Evolutionary conservation across 441 rosid species (phyloP).

Genomic region (Lepidium campestre): DNA sequence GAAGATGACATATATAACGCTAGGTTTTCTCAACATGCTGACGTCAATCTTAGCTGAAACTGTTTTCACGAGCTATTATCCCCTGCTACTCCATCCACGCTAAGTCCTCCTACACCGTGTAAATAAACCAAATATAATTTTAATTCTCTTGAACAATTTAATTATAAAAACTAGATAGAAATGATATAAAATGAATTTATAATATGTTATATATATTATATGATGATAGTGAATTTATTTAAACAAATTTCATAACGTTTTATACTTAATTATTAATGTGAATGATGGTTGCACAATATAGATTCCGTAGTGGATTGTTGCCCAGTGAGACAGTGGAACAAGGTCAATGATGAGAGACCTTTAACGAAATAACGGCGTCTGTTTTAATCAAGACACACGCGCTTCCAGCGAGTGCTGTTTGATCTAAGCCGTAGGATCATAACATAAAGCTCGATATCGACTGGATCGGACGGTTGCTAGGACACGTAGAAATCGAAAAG

Average conservation of each 20-base stretch:
- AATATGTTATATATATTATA: too few relatives aligned
- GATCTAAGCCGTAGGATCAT: slow-evolving; percentile 12
- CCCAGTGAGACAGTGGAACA: background rate
- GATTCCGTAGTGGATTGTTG: background rate
- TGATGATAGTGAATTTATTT: too few relatives aligned
- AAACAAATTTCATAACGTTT: too few relatives aligned
- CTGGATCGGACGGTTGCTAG: background rate
- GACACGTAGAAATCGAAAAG: background rate
- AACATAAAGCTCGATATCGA: background rate
- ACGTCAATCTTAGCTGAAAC: background rate
- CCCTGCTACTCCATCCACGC: background rate
- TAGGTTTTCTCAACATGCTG: background rate
- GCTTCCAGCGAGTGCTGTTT: background rate
- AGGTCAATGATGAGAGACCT: slow-evolving; percentile 9
- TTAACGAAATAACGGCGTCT: slow-evolving; percentile 19
- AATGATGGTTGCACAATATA: background rate
- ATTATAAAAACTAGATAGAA: too few relatives aligned
- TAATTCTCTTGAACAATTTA: too few relatives aligned
- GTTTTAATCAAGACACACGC: background rate
- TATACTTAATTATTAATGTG: too few relatives aligned
- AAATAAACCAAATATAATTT: too few relatives aligned
- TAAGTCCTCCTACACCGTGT: background rate
- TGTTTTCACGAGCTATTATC: background rate
- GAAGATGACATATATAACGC: slow-evolving; percentile 1
- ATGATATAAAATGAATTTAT: too few relatives aligned